A percentile compares a stretch with the other conserved stretches of the same genome.
Evolutionary conservation across 75 land plant genomes (phyloP).

Genomic region (Picea glauca): DNA sequence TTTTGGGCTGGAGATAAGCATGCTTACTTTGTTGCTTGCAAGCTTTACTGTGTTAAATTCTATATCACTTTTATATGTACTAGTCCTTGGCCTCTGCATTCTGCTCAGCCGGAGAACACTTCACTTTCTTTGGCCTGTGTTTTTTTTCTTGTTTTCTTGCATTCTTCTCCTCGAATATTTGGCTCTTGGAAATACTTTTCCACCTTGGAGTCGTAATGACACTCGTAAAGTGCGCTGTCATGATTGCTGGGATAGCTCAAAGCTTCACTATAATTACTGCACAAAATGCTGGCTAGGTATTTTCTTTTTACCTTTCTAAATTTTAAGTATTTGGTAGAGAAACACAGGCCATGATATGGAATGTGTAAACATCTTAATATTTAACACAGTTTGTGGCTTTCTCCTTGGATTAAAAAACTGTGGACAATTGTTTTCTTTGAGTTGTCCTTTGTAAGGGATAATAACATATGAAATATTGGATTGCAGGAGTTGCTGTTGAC

Average conservation of each 20-base stretch:
- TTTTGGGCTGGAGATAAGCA: conserved; percentile 88
- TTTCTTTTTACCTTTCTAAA: conserved; percentile 10
- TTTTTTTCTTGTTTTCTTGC: conserved; percentile 71
- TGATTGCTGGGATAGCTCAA: conserved; percentile 78
- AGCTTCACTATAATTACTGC: conserved; percentile 50
- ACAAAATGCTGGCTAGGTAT: conserved; percentile 96
- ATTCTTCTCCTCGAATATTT: conserved; percentile 81
- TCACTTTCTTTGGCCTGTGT: conserved; percentile 72
- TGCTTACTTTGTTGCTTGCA: conserved; percentile 80
- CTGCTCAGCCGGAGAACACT: conserved; percentile 50
- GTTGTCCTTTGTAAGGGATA: background rate
- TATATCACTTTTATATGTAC: conserved; percentile 76
- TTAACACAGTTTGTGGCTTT: background rate
- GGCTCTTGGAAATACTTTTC: conserved; percentile 49
- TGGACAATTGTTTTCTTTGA: background rate
- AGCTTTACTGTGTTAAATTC: conserved; percentile 88
- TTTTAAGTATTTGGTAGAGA: background rate
- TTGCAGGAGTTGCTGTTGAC: conserved; percentile 81
- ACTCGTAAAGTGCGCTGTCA: conserved; percentile 49
- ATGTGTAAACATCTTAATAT: background rate
- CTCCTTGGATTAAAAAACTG: background rate
- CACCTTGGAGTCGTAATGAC: conserved; percentile 26
- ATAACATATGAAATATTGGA: background rate
- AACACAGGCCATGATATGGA: background rate
- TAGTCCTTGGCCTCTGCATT: conserved; percentile 67